phyloP scores from a whole-genome alignment of 2,329 filamentous ascomycete species.

The Fusarium sp. region DNA sequence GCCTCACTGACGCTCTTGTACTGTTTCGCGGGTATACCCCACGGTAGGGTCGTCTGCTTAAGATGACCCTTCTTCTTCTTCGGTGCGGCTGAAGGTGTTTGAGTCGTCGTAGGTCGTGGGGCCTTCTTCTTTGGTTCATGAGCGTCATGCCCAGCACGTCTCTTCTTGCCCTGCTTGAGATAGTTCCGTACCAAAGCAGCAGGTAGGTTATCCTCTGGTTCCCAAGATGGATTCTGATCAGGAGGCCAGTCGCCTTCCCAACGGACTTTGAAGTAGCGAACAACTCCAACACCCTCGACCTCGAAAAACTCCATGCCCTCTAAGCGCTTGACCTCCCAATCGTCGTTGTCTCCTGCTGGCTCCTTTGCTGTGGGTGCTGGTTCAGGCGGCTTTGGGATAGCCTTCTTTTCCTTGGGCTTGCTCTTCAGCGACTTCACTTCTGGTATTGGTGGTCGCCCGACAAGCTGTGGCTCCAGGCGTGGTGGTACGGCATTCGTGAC shows the following conservation, averaged over 20 bases:
- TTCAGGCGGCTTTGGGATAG: background rate
- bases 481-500: constrained; percentile 15
- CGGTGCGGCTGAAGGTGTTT: background rate
- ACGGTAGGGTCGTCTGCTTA: constrained; percentile 38
- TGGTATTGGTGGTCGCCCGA: background rate
- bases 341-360: background rate
- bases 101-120: constrained; percentile 29
- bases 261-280: constrained; percentile 60
- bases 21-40: constrained; percentile 32
- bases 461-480: background rate
- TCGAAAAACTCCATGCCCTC: constrained; percentile 53
- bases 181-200: constrained; percentile 53
- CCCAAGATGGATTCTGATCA: constrained; percentile 65
- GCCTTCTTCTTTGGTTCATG: constrained; percentile 3
- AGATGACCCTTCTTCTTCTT: constrained; percentile 36
- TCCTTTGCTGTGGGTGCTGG: background rate
- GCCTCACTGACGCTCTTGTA: constrained; percentile 46
- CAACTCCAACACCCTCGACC: constrained; percentile 46
- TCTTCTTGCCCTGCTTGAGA: constrained; percentile 43
- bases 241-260: constrained; percentile 66
- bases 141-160: background rate
- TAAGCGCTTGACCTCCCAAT: constrained; percentile 56
- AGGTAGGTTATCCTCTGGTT: constrained; percentile 61
- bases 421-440: constrained; percentile 11
- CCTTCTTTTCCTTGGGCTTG: constrained; percentile 7